These are phyloP conservation scores for Cucurbita pepo DNA, from an alignment of 306 rosid species.

Conservation along the genomic window DNA sequence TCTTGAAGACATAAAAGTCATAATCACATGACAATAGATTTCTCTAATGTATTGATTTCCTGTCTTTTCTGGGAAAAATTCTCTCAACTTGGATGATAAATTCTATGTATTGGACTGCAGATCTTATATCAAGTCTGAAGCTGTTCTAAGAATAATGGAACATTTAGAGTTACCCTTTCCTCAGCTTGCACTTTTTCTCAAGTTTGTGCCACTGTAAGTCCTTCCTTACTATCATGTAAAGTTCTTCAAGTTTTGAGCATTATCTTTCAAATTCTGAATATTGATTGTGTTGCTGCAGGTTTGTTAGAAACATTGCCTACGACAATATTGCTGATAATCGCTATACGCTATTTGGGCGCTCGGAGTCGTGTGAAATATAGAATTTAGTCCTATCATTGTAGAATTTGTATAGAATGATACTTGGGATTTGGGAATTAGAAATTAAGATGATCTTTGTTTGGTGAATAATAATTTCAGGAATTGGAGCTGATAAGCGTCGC, in stretches of 20 bases:
- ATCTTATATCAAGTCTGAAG: slow-evolving; percentile 72
- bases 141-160: slow-evolving; percentile 89
- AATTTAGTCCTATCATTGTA: not conserved
- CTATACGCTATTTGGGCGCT: slow-evolving; percentile 62
- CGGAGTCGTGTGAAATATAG: slow-evolving; percentile 77
- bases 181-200: slow-evolving; percentile 47
- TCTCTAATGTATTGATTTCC: not conserved
- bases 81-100: not conserved
- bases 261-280: not conserved
- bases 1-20: not conserved
- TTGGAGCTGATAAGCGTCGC: not conserved
- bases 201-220: slow-evolving; percentile 77
- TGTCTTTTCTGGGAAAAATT: not conserved
- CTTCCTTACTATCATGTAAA: not conserved
- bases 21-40: too few species aligned
- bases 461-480: not conserved
- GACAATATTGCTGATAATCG: slow-evolving; percentile 93
- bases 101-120: slow-evolving; percentile 30
- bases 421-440: not conserved
- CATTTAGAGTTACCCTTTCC: slow-evolving; percentile 77
- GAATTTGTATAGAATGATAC: not conserved
- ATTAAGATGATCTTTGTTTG: not conserved
- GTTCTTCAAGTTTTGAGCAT: slow-evolving; percentile 2
- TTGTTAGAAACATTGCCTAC: slow-evolving; percentile 53
- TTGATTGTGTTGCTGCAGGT: slow-evolving; percentile 42